Conservation (phyloP, 495 filamentous ascomycete species). For the Elasticomyces elasticus region DNA sequence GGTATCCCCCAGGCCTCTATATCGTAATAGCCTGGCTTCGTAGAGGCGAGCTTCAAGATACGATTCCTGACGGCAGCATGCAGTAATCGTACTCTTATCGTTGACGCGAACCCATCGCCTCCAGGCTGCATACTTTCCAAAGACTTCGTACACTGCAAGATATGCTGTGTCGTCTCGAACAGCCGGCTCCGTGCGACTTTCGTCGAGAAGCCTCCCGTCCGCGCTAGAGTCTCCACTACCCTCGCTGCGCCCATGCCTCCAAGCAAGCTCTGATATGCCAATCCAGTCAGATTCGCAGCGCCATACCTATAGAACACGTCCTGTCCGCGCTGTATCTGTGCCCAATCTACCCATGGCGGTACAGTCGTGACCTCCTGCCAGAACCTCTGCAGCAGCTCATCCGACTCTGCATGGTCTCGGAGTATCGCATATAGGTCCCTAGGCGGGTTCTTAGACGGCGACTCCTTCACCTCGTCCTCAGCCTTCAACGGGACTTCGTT, state of each 20-base stretch:
- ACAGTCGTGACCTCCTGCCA: constrained; percentile 62
- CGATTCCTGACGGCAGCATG: constrained; percentile 60
- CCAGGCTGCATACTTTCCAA: constrained; percentile 57
- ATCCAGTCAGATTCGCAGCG: constrained; percentile 49
- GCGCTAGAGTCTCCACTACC: constrained; percentile 62
- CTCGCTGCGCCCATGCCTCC: constrained; percentile 48
- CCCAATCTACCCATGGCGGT: constrained; percentile 75
- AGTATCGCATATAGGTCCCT: constrained; percentile 55
- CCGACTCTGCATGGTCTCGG: constrained; percentile 43
- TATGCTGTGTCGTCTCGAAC: constrained; percentile 66
- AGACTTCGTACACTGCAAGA: constrained; percentile 59
- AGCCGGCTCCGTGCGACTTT: constrained; percentile 59
- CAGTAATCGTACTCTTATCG: constrained; percentile 63
- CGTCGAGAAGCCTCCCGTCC: constrained; percentile 69
- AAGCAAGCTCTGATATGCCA: constrained; percentile 56
- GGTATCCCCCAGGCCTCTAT: constrained; percentile 51
- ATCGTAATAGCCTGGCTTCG: constrained; percentile 54
- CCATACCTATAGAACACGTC: constrained; percentile 53
- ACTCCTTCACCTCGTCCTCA: constrained; percentile 8
- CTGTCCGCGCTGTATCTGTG: constrained; percentile 62
- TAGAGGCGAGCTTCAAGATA: constrained; percentile 48
- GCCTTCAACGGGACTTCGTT: background rate
- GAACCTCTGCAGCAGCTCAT: constrained; percentile 48
- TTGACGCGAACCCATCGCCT: constrained; percentile 56
- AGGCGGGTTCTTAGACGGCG: constrained; percentile 14